phyloP scores from a whole-genome alignment of 2,329 filamentous ascomycete species.

The Zymoseptoria passerinii region DNA sequence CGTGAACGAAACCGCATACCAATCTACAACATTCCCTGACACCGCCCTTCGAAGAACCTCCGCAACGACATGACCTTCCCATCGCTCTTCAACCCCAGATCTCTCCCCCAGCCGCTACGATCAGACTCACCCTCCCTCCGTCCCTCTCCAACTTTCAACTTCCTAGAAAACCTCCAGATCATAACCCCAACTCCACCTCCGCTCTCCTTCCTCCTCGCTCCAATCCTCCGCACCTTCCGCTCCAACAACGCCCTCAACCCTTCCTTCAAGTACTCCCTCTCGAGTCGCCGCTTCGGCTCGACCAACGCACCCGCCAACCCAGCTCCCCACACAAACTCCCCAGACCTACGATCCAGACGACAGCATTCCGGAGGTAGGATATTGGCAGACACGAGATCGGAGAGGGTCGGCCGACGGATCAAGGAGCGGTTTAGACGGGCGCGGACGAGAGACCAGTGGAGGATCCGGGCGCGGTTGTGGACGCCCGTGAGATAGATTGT shows the following conservation, averaged over 20 bases:
- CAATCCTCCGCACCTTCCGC: constrained; percentile 30
- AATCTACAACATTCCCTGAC: not conserved
- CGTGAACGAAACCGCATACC: no score
- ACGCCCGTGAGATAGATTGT: constrained; percentile 61
- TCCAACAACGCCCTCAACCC: constrained; percentile 57
- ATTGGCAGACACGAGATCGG: constrained; percentile 53
- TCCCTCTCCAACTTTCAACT: constrained; percentile 35
- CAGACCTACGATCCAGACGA: constrained; percentile 25
- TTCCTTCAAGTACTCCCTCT: constrained; percentile 61
- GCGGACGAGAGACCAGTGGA: constrained; percentile 55
- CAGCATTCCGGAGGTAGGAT: constrained; percentile 59
- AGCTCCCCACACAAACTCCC: constrained; percentile 29
- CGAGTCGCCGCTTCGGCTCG: constrained; percentile 54
- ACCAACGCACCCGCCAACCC: constrained; percentile 53
- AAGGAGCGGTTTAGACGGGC: constrained; percentile 58
- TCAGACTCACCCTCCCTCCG: not conserved
- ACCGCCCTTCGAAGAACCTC: constrained; percentile 42
- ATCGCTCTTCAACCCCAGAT: not conserved
- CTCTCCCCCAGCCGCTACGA: not conserved
- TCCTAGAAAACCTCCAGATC: constrained; percentile 33
- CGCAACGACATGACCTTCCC: constrained; percentile 39
- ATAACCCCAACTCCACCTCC: constrained; percentile 33
- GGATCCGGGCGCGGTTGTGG: constrained; percentile 54
- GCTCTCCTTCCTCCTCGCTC: constrained; percentile 26
- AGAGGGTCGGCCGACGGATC: constrained; percentile 50